Conservation (phyloP, 2,329 filamentous ascomycete species). For the Botrytis squamosa region DNA sequence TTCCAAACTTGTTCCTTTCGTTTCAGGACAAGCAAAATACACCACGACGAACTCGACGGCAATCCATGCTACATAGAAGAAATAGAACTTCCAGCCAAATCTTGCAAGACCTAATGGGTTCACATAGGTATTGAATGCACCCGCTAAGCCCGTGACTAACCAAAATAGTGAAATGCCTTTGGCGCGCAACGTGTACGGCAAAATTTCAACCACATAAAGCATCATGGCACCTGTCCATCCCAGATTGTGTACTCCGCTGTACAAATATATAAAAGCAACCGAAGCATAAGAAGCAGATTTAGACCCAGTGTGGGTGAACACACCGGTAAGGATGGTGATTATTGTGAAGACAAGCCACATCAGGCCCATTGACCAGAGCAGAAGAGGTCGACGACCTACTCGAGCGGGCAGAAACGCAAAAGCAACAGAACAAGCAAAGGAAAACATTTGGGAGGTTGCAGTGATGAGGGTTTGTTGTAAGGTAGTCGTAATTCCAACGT, state of each 20-base stretch:
- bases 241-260: conserved; percentile 48
- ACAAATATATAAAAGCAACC: conserved; percentile 44
- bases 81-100: conserved; percentile 43
- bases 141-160: conserved; percentile 41
- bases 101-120: conserved; percentile 47
- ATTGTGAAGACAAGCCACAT: conserved; percentile 40
- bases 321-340: conserved; percentile 29
- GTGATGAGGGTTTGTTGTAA: conserved; percentile 32
- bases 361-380: conserved; percentile 26
- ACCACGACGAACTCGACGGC: conserved; percentile 58
- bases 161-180: conserved; percentile 45
- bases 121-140: conserved; percentile 41
- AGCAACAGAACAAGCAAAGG: conserved; percentile 45
- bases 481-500: conserved; percentile 28
- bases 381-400: conserved; percentile 30
- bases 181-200: conserved; percentile 42
- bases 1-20: conserved; percentile 28
- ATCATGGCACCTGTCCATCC: conserved; percentile 53
- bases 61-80: conserved; percentile 53
- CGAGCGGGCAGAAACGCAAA: conserved; percentile 46
- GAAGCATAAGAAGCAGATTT: conserved; percentile 38
- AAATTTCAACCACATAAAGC: conserved; percentile 46
- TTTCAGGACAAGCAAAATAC: conserved; percentile 50
- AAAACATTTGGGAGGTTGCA: conserved; percentile 35
- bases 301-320: conserved; percentile 26